A percentile compares a stretch with the other conserved stretches of the same genome.
phyloP scores from a whole-genome alignment of 257 asterid species.

The Knoxia roxburghii region DNA sequence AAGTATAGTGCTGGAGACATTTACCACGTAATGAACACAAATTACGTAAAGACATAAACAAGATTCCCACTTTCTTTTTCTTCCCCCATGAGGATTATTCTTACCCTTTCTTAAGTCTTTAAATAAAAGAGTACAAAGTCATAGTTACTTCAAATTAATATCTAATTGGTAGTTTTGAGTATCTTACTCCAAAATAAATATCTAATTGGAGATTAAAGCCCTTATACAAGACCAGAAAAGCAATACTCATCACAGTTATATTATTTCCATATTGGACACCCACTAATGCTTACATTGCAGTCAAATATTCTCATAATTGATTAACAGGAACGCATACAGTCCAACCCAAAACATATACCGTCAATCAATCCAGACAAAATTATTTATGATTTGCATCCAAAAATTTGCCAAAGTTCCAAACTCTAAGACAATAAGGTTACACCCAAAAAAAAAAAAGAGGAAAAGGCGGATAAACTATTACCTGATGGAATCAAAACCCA shows the following conservation, averaged over 20 bases:
- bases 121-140: too few species aligned
- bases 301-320: neutral
- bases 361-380: neutral
- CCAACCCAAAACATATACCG: neutral
- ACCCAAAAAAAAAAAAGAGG: neutral
- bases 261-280: neutral
- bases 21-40: neutral
- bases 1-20: neutral
- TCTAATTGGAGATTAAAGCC: neutral
- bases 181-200: too few species aligned
- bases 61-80: neutral
- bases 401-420: neutral
- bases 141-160: too few species aligned
- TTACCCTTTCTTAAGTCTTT: neutral
- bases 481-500: conserved; percentile 47
- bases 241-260: too few species aligned
- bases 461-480: conserved; percentile 13
- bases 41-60: neutral
- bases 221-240: too few species aligned
- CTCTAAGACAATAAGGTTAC: neutral
- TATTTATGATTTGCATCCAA: too few species aligned
- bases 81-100: neutral
- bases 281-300: neutral
- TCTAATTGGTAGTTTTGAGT: too few species aligned
- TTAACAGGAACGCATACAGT: neutral